Base-by-base conservation (phyloP, 306 rosid genomes). In the Abrus precatorius region DNA sequence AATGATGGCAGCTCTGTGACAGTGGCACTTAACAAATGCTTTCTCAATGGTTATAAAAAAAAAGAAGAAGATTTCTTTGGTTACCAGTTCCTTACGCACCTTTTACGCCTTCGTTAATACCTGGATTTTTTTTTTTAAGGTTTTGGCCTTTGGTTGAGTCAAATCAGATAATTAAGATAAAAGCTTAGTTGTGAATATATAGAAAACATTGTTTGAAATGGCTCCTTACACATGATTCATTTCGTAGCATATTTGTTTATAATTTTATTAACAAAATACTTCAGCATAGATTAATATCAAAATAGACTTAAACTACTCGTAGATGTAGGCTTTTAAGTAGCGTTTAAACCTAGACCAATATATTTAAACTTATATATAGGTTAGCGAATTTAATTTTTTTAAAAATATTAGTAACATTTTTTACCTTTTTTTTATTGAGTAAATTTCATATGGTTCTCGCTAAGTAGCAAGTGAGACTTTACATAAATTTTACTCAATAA, bases 1-100 rank as follows among this genome's bases (percentile, higher is more conserved):
- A 61, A 78, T 95, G 97, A 92, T 84, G 97, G 91, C 96, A 45
- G 97, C 98, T 45, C 85, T 95, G 59, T 93, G 83, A 93, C 14
- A 65, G 59, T 40, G 69, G 69, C 55, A 64, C 72, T 48, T 52
- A 36, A 30, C 43, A 72, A 62, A 69, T 54, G 44, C 43, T 61
- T 56, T 77, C 45, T 47, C 8, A 13, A 59, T 67, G 63, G 68
- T 44, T 87, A 63, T 44, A 43, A 69, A 74, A 1, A 10, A 50
- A 79, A 43, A n/a, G n/a, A 54, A 47, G 0, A 49, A 48, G 65
- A 76, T 86, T 80, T 71, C 71, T 30, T n/a, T n/a, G 11, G 43
- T 56, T 67, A 41, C 55, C 52, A 67, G 62, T 70, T 60, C 66
- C 55, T n/a, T 49, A 4, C 69, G 33, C 67, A 74, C 84, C 62